Evolutionary conservation across 1,139 yeast genomes (phyloP).

Genomic region (Kurtzmaniella quercitrusa): DNA sequence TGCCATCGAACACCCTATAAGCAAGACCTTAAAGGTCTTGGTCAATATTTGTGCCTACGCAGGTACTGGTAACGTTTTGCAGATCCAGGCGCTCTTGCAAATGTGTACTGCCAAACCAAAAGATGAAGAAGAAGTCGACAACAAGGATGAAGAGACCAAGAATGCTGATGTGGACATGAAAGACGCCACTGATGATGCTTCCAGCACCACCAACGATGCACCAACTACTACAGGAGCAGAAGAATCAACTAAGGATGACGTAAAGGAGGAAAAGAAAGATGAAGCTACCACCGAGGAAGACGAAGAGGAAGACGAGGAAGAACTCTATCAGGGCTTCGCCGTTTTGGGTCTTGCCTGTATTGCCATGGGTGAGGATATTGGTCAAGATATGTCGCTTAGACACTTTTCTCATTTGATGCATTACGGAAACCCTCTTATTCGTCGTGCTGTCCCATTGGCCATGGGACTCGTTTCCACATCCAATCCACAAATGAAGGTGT

Average conservation of each 20-base stretch:
- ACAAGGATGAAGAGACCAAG: conserved; percentile 13
- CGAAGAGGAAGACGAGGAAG: conserved; percentile 48
- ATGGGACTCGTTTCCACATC: conserved; percentile 94
- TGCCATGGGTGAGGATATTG: conserved; percentile 98
- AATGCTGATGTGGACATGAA: conserved; percentile 21
- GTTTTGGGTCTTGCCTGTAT: conserved; percentile 92
- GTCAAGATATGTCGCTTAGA: conserved; percentile 95
- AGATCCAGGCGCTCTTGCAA: conserved; percentile 86
- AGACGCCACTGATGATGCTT: conserved; percentile 15
- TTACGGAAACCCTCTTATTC: conserved; percentile 88
- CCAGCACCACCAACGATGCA: conserved; percentile 1
- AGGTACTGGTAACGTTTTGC: conserved; percentile 96
- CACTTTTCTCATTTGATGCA: conserved; percentile 98
- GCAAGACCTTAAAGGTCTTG: conserved; percentile 83
- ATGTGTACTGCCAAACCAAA: conserved; percentile 69
- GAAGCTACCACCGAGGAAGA: conserved; percentile 25
- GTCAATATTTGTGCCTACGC: conserved; percentile 94
- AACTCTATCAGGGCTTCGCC: conserved; percentile 79
- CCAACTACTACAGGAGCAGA: conserved; percentile 6
- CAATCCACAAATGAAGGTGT: conserved; percentile 95
- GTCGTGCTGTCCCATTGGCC: conserved; percentile 95
- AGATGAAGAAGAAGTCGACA: conserved; percentile 32
- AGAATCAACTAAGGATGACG: conserved; percentile 12
- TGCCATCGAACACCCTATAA: conserved; percentile 94
- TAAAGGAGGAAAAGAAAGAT: conserved; percentile 23